Percentiles rank a stretch among this genome's conserved stretches.
These are phyloP conservation scores for Ustilago sp. DNA, from an alignment of 1,284 basidiomycete genomes.

Conservation along the genomic window DNA sequence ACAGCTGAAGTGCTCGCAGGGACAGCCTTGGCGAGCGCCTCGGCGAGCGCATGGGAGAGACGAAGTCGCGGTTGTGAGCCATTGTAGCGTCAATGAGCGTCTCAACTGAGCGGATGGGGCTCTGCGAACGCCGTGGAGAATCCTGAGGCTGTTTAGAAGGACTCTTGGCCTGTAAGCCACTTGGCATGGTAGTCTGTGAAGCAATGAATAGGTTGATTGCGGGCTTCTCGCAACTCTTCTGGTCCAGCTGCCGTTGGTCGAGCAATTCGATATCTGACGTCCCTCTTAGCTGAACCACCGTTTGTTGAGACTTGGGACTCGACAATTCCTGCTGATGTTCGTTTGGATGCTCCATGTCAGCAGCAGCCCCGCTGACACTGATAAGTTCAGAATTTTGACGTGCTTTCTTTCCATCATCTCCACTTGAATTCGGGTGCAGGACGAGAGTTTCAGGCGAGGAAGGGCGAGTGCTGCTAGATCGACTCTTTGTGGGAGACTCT, in stretches of 20 bases:
- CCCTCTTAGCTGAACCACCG: not conserved
- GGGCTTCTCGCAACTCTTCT: not conserved
- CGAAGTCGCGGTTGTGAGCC: conserved; percentile 25
- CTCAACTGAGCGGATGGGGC: conserved; percentile 40
- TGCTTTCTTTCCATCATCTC: not conserved
- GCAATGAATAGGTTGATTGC: conserved; percentile 14
- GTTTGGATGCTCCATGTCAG: not conserved
- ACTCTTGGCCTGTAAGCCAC: conserved; percentile 11
- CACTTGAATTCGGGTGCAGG: not conserved
- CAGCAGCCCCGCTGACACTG: not conserved
- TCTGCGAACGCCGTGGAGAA: conserved; percentile 23
- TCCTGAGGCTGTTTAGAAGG: conserved; percentile 19
- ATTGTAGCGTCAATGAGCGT: conserved; percentile 39
- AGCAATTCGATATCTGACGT: not conserved
- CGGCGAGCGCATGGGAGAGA: conserved; percentile 36
- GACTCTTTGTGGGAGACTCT: conserved; percentile 21
- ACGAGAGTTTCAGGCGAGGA: conserved; percentile 11
- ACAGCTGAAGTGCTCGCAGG: conserved; percentile 32
- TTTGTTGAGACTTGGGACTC: not conserved
- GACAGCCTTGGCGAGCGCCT: conserved; percentile 39
- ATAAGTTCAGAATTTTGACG: not conserved
- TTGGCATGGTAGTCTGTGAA: conserved; percentile 6
- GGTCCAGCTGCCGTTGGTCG: not conserved
- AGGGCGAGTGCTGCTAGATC: conserved; percentile 3
- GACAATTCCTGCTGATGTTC: not conserved